Percentiles rank a stretch among this genome's conserved stretches.
phyloP scores from a whole-genome alignment of 345 rosid species.

The Noccaea caerulescens region DNA sequence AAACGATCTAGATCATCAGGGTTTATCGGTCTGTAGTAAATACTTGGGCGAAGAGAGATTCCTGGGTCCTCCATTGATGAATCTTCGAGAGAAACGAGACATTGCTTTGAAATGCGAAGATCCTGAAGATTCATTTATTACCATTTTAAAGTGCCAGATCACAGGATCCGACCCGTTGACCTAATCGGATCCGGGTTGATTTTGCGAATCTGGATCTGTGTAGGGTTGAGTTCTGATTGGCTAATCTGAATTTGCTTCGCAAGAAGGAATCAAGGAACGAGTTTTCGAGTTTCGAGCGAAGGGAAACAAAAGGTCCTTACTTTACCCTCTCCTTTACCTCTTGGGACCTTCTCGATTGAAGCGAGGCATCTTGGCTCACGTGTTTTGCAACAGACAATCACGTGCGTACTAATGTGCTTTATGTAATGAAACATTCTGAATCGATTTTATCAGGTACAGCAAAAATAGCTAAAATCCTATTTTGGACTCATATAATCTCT shows the following conservation, averaged over 20 bases:
- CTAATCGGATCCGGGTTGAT: conserved; percentile 3
- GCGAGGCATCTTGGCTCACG: conserved; percentile 32
- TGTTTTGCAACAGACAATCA: conserved; percentile 25
- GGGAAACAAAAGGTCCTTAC: conserved; percentile 4
- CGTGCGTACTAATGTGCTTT: conserved; percentile 3
- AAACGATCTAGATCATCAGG: conserved; percentile 69
- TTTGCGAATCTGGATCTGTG: not conserved
- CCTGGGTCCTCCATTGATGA: conserved; percentile 54
- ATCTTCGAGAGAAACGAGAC: conserved; percentile 37
- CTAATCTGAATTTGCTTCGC: conserved; percentile 11
- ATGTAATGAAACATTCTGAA: conserved; percentile 15
- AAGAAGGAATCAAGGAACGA: conserved; percentile 23
- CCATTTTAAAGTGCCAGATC: conserved; percentile 19
- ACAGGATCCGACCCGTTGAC: conserved; percentile 30
- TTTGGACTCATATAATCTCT: not conserved
- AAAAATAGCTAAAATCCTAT: not conserved
- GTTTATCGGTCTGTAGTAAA: conserved; percentile 64
- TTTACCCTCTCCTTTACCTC: conserved; percentile 19
- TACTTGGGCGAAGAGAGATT: conserved; percentile 51
- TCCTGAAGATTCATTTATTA: not conserved
- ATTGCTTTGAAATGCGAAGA: not conserved
- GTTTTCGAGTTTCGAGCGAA: conserved; percentile 26
- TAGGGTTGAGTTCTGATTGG: conserved; percentile 30
- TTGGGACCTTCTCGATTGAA: conserved; percentile 33
- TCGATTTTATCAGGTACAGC: not conserved